Evolutionary conservation across 306 rosid species (phyloP).

Genomic region (Pueraria montana): DNA sequence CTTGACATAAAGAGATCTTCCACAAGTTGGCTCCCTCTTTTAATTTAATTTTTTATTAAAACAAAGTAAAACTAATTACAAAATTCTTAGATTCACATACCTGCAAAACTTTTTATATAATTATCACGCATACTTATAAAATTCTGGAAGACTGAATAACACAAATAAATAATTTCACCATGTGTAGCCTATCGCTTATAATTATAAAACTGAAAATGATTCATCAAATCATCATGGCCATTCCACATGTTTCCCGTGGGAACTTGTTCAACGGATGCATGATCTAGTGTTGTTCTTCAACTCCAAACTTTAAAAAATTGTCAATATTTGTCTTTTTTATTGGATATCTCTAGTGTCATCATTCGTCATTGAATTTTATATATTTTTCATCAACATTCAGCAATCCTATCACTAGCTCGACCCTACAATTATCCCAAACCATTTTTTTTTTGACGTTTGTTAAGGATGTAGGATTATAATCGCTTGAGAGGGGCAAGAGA

Average conservation of each 20-base stretch:
- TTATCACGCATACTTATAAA: not conserved
- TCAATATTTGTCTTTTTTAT: not conserved
- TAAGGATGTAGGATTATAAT: not conserved
- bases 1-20: not conserved
- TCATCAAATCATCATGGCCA: not conserved
- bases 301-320: not conserved
- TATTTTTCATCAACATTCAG: not conserved
- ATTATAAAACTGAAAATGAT: slow-evolving; percentile 20
- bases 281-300: slow-evolving; percentile 21
- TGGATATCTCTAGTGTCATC: not conserved
- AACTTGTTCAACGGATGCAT: slow-evolving; percentile 5
- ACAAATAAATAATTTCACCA: slow-evolving; percentile 1
- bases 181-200: not conserved
- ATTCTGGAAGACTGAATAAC: not conserved
- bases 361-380: slow-evolving; percentile 1
- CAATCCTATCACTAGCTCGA: not conserved
- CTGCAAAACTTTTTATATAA: slow-evolving; percentile 10
- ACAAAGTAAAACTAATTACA: not conserved
- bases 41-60: not conserved
- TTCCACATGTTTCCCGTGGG: slow-evolving; percentile 39
- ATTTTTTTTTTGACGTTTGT: not conserved
- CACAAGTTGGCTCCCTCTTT: not conserved
- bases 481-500: not conserved
- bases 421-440: not conserved
- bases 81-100: not conserved